Evolutionary conservation across 805 yeast species (phyloP), one percentile per base, ranked within the genome.

Genomic region (Metschnikowia peoriensis): DNA sequence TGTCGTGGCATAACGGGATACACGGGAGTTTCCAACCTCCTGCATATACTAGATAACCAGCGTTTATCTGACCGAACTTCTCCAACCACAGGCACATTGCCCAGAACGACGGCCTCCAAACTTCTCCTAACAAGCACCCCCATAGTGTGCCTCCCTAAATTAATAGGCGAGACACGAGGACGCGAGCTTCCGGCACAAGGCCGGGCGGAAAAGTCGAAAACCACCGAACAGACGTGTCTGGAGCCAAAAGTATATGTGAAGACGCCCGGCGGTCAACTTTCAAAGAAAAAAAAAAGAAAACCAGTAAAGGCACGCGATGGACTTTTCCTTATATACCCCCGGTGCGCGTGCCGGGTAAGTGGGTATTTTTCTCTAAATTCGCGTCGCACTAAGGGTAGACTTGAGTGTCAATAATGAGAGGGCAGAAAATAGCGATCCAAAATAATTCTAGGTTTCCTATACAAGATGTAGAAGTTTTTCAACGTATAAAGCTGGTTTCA

Each of bases 1-100:
- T 73, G 73, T 74, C 44, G 73, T 73, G 78, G 67, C 63, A 63
- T 72, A 72, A 74, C 79, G 79, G 79, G 79, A 74, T 64, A 70
- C 76, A 54, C 62, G 44, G 59, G 58, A 65, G 73, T 72, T 62
- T 64, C 66, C 38, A 56, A 62, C 66, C 73, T 64, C 66, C 52
- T 58, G 63, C 65, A 69, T 67, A 71, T 74, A 61, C 79, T 74
- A 65, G 62, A 60, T 71, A 72, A 69, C 67, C 77, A 71, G 16
- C 72, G 41, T 60, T 68, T 61, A 55, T 71, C 77, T 73, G 69
- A 66, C 77, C 76, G 66, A 59, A 64, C 55, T 47, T 56, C 60
- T 58, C 55, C 62, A 60, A 58, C 55, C 50, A 45, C 54, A 48
- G 41, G 49, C 49, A 42, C 60, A 49, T 44, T 47, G 57, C 46